phyloP scores from a whole-genome alignment of 305 asterid genomes.

The Fraxinus floribunda region DNA sequence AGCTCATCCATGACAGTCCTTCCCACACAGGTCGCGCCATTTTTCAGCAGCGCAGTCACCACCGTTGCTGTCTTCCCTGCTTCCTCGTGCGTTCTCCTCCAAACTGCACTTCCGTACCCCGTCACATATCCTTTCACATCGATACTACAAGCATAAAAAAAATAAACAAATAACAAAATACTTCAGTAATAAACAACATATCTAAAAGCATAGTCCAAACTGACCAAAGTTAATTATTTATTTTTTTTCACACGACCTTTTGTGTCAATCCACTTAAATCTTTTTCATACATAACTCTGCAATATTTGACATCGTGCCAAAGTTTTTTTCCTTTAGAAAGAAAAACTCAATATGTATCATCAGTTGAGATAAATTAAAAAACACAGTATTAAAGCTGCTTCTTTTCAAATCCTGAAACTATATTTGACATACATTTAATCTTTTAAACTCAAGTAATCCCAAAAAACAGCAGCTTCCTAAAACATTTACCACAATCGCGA shows the following conservation, averaged over 20 bases:
- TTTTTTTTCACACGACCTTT: background rate
- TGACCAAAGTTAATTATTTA: background rate
- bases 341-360: background rate
- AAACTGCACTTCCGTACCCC: slow-evolving; percentile 79
- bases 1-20: slow-evolving; percentile 89
- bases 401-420: background rate
- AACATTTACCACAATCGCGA: background rate
- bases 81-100: slow-evolving; percentile 80
- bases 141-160: slow-evolving; percentile 49
- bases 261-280: background rate
- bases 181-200: background rate
- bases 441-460: background rate
- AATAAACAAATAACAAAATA: background rate
- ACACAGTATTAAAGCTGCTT: background rate
- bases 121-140: slow-evolving; percentile 83
- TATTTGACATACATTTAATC: background rate
- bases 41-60: slow-evolving; percentile 62
- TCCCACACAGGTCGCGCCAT: slow-evolving; percentile 81
- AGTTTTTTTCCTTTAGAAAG: background rate
- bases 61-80: slow-evolving; percentile 73
- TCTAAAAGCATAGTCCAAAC: background rate
- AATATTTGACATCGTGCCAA: background rate
- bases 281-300: background rate
- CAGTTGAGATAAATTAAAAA: background rate
- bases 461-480: background rate